Conservation (phyloP, 129 eudicot species). For the Kitagawia praeruptora region DNA sequence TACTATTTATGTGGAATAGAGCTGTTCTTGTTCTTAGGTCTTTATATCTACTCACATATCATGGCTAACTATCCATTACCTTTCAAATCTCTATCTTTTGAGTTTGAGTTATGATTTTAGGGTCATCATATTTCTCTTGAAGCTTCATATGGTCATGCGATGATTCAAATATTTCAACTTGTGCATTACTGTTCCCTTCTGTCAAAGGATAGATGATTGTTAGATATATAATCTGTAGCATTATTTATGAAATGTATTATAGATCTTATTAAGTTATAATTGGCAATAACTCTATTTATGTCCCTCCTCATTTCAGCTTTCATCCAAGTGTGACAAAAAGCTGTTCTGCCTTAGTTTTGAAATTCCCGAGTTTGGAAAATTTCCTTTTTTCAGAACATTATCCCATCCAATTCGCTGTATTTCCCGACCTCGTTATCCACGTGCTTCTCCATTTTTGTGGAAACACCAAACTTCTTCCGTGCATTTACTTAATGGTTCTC, state of each 20-base stretch:
- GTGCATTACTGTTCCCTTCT: not conserved
- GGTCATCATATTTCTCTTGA: not conserved
- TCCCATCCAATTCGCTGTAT: constrained; percentile 68
- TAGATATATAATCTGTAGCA: not conserved
- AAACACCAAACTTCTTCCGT: constrained; percentile 45
- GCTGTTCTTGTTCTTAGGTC: not conserved
- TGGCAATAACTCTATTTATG: not conserved
- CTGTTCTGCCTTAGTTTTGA: constrained; percentile 59
- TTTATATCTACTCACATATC: not conserved
- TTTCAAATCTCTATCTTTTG: not conserved
- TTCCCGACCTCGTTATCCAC: constrained; percentile 42
- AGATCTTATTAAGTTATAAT: constrained; percentile 4
- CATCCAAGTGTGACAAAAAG: constrained; percentile 79
- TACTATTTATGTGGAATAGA: not conserved
- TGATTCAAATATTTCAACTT: not conserved
- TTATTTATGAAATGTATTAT: constrained; percentile 10
- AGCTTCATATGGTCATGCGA: not conserved
- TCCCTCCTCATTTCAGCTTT: constrained; percentile 50
- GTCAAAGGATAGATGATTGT: not conserved
- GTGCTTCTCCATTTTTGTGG: constrained; percentile 43
- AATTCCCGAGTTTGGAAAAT: constrained; percentile 37
- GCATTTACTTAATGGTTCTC: constrained; percentile 39
- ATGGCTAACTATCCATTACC: not conserved
- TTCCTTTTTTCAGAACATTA: constrained; percentile 50
- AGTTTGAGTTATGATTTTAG: not conserved